phyloP scores from a whole-genome alignment of 768 basidiomycete genomes.

The Pholiota conissans region DNA sequence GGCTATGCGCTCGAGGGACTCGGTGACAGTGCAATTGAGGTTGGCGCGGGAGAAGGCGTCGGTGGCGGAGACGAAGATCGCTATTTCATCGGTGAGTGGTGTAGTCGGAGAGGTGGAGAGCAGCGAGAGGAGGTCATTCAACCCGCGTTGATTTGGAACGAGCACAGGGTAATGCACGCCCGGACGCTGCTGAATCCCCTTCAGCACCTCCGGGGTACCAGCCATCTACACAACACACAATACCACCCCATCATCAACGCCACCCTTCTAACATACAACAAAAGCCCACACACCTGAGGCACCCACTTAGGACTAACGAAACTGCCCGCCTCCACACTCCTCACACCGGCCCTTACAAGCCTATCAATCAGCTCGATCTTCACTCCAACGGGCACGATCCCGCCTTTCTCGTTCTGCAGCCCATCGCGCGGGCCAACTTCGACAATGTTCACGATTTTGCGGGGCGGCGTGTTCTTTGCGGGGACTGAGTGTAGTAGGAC shows the following conservation, averaged over 20 bases:
- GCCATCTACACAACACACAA: constrained; percentile 62
- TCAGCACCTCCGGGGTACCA: constrained; percentile 76
- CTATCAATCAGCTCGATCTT: constrained; percentile 82
- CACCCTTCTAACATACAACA: neutral
- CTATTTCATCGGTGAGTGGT: constrained; percentile 76
- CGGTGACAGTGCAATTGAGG: constrained; percentile 71
- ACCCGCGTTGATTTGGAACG: constrained; percentile 76
- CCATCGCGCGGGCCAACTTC: constrained; percentile 93
- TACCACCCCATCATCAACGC: neutral
- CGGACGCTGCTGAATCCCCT: constrained; percentile 49
- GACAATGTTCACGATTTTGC: constrained; percentile 58
- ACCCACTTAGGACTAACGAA: constrained; percentile 95
- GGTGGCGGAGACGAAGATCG: constrained; percentile 87
- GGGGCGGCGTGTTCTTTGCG: neutral
- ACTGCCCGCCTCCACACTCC: constrained; percentile 80
- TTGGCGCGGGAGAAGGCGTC: constrained; percentile 87
- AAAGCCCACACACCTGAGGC: constrained; percentile 77
- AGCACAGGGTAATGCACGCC: constrained; percentile 76
- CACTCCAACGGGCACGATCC: constrained; percentile 62
- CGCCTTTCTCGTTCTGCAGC: constrained; percentile 81
- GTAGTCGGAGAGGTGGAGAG: constrained; percentile 42
- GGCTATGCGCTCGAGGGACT: constrained; percentile 65
- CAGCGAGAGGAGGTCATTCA: constrained; percentile 65
- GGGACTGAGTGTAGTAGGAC: neutral
- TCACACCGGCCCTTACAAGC: constrained; percentile 66